Base-by-base conservation (phyloP, 805 yeast genomes). In the Isabelozyma pseudorhagii region DNA sequence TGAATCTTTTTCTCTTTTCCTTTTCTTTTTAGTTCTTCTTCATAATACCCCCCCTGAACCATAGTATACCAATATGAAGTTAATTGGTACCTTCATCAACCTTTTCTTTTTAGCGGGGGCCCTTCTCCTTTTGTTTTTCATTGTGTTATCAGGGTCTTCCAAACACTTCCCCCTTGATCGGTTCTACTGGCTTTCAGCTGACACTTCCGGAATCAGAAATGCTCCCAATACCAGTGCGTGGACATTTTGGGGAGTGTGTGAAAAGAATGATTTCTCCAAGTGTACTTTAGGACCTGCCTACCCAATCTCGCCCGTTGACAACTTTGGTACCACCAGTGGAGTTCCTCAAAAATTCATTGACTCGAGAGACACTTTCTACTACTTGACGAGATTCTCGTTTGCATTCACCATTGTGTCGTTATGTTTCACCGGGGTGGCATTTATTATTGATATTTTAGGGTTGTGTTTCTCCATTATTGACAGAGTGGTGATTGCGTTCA, bases 101-200 rank as follows among this genome's bases (percentile, higher is more conserved):
- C 62, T 72, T 46, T 46, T 74, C 54, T 66, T 74, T 47, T 67
- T 74, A 53, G 72, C 75, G 17, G 79, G 79, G 18, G 56, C 78
- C 14, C 54, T 65, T 45, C 65, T 74, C 44, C 62, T 74, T 50
- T 68, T 67, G 61, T 57, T 89, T 54, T 82, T 91, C 60, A 74
- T 83, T 48, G 70, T 89, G 21, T 75, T 90, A 40, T 82, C 90
- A 1, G 96, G 96, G 11, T 73, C 81, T 15, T 67, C 77, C 13
- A 60, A 68, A 40, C 75, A 81, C 41, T 79, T 67, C 72, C 90
- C 92, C 27, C 64, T 89, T 59, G 78, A 80, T 60, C 69, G 76
- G 51, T 87, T 89, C 68, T 91, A 86, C 71, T 90, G 94, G 92
- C 62, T 92, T 40, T 75, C 82, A 61, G 96, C 90, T 27, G 85